phyloP scores from a whole-genome alignment of 352 stramenopile species.

The Thraustotheca clavata region DNA sequence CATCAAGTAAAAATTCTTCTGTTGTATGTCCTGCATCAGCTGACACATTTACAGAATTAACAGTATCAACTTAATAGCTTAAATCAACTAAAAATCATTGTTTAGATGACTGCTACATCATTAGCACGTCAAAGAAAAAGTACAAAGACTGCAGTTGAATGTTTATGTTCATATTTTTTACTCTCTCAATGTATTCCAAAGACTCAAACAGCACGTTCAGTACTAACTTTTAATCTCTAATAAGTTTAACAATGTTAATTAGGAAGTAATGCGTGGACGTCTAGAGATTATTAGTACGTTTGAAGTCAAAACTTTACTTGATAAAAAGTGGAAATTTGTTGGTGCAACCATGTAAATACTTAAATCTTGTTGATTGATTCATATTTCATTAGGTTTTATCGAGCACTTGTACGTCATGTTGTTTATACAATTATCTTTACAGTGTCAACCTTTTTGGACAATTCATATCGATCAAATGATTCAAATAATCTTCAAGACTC shows the following conservation, averaged over 20 bases:
- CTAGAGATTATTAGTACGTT: slow-evolving; percentile 48
- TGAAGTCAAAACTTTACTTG: slow-evolving; percentile 39
- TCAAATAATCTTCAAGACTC: not conserved
- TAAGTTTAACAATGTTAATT: slow-evolving; percentile 13
- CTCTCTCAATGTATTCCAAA: slow-evolving; percentile 30
- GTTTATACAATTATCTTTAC: slow-evolving; percentile 41
- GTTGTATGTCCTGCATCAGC: too few species aligned
- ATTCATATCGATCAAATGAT: slow-evolving; percentile 28
- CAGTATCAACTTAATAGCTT: not conserved
- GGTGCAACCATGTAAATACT: slow-evolving; percentile 23
- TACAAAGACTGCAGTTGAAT: slow-evolving; percentile 40
- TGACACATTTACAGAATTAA: too few species aligned
- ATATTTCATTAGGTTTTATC: slow-evolving; percentile 16
- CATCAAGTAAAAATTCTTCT: too few species aligned
- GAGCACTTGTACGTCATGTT: slow-evolving; percentile 23
- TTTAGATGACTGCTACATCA: not conserved
- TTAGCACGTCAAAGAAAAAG: not conserved
- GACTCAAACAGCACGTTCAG: not conserved
- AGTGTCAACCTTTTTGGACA: slow-evolving; percentile 35
- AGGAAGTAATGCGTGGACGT: slow-evolving; percentile 30
- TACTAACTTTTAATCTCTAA: not conserved
- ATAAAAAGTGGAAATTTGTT: slow-evolving; percentile 63
- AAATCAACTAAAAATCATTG: not conserved
- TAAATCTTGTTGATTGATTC: not conserved
- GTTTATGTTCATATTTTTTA: slow-evolving; percentile 41